Base-by-base conservation (phyloP, 2,329 filamentous ascomycete species). In the Phyllosticta capitalensis region DNA sequence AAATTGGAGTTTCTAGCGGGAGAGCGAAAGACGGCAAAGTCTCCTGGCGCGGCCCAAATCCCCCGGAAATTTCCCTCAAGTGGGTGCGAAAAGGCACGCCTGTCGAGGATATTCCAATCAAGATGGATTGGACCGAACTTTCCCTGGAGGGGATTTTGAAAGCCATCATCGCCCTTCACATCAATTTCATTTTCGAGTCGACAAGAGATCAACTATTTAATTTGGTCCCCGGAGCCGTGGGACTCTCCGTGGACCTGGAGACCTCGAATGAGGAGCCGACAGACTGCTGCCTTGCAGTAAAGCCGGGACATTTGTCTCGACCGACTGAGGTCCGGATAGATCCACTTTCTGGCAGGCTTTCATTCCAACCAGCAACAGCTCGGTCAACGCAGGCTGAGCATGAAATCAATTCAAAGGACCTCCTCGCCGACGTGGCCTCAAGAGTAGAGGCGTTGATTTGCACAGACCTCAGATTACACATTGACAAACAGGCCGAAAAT, bases 21-120 rank as follows among this genome's bases (percentile, higher is more conserved):
- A 76, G 69, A 62, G 63, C 67, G 30, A 69, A 65, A 60, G 74
- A 70, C 61, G 68, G 65, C 55, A 71, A 68, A 63, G 61, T 62
- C 5, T 68, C 71, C 24, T 73, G 71, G 71, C 67, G 68, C 59
- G 70, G 69, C 3, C 66, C 67, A 6, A 63, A 67, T 5, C 63
- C 70, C 21, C 66, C 74, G 10, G 67, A 67, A 17, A 63, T 94
- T 52, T 79, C 76, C 2, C 75, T 86, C 48, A 86, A 90, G 64
- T 99, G 94, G 92, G 91, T 95, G 71, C 85, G 89, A 60, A 86
- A 92, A 67, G 86, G 86, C 63, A 86, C 87, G 65, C 88, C 92
- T 69, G 83, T 91, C 49, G 81, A 82, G 63, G 83, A 87, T 60
- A 75, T 78, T n/a, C 75, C 83, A n/a, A 79, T 96, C 26, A 70